A percentile compares a stretch with the other conserved stretches of the same genome.
Conservation (phyloP, 2,329 filamentous ascomycete genomes). For the Exophiala alcalophila region DNA sequence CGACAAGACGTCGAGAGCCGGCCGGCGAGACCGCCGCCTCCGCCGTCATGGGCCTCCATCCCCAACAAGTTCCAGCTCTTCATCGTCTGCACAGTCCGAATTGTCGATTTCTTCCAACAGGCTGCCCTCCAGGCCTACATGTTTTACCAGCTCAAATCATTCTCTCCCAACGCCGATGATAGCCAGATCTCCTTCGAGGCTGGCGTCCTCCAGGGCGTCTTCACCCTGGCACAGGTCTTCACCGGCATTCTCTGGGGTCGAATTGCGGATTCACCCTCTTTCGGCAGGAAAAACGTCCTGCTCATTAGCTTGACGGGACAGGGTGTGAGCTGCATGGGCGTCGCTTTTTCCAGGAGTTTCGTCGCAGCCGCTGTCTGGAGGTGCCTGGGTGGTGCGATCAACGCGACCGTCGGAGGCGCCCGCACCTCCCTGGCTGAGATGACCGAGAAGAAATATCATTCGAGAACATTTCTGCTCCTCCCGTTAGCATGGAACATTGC, state of each 20-base stretch:
- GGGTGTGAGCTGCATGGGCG: constrained; percentile 61
- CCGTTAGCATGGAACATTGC: constrained; percentile 67
- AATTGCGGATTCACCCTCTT: constrained; percentile 40
- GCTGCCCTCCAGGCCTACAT: constrained; percentile 69
- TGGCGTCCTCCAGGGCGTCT: constrained; percentile 67
- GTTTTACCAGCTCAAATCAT: constrained; percentile 74
- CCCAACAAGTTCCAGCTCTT: constrained; percentile 69
- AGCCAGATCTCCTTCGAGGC: constrained; percentile 66
- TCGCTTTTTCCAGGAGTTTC: constrained; percentile 66
- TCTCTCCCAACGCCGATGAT: constrained; percentile 52
- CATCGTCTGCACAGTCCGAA: constrained; percentile 67
- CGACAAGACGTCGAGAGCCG: constrained; percentile 12
- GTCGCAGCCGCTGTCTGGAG: constrained; percentile 61
- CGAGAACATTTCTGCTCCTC: constrained; percentile 56
- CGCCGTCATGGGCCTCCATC: constrained; percentile 62
- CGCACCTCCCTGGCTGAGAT: constrained; percentile 70
- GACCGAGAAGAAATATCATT: constrained; percentile 64
- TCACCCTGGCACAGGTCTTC: constrained; percentile 70
- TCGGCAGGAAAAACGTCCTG: constrained; percentile 72
- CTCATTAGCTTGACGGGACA: constrained; percentile 72
- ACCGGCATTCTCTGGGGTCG: constrained; percentile 75
- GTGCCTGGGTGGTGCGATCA: constrained; percentile 63
- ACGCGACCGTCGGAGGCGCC: constrained; percentile 71
- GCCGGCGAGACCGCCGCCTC: constrained; percentile 23
- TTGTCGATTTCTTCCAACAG: constrained; percentile 74